These are phyloP conservation scores for Aciculosporium take DNA, from an alignment of 2,329 filamentous ascomycete genomes.

Conservation along the genomic window DNA sequence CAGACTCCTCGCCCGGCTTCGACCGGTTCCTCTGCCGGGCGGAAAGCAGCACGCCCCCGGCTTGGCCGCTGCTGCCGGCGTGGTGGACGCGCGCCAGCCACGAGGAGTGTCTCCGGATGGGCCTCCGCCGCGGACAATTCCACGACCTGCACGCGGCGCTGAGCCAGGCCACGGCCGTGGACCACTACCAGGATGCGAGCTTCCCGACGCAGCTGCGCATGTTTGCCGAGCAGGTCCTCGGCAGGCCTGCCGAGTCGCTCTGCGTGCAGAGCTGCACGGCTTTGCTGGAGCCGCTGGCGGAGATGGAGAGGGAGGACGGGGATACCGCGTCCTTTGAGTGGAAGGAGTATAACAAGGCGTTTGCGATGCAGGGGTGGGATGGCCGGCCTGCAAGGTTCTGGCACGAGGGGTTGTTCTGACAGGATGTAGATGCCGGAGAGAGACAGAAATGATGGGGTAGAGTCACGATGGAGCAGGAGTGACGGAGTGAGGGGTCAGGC, in stretches of 20 bases:
- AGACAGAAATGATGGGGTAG: no score
- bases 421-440: no score
- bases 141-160: constrained; percentile 13
- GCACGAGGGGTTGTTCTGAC: no score
- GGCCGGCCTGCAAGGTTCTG: no score
- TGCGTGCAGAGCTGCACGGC: background rate
- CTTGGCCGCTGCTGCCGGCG: constrained; percentile 19
- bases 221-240: constrained; percentile 22
- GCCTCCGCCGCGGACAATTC: constrained; percentile 11
- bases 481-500: no score
- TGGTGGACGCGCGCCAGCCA: constrained; percentile 25
- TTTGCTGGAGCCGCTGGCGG: background rate
- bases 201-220: constrained; percentile 30
- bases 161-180: constrained; percentile 16
- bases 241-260: background rate
- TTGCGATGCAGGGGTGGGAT: background rate
- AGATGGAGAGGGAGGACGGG: background rate
- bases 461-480: no score
- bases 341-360: constrained; percentile 1
- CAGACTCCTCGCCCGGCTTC: constrained; percentile 15
- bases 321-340: background rate
- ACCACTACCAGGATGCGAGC: constrained; percentile 21
- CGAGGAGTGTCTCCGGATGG: constrained; percentile 18
- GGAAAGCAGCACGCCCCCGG: background rate
- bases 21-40: constrained; percentile 10